These are phyloP conservation scores for Tirmania nivea DNA, from an alignment of 495 filamentous ascomycete genomes.

Conservation along the genomic window DNA sequence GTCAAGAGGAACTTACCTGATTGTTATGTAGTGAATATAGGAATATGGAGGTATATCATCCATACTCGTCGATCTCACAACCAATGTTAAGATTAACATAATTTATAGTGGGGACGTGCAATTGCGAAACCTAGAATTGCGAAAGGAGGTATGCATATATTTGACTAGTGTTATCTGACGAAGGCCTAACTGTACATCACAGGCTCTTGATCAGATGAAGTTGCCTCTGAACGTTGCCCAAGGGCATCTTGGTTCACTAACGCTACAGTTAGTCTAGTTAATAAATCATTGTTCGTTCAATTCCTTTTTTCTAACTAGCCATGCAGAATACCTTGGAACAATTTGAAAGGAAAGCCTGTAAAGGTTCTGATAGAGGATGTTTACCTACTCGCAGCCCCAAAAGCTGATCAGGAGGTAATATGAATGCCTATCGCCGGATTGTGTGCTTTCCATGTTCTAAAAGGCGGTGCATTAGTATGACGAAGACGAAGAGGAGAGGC, in stretches of 20 bases:
- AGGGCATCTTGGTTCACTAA: conserved; percentile 78
- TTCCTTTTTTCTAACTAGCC: no score
- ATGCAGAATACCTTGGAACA: conserved; percentile 77
- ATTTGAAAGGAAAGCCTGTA: conserved; percentile 79
- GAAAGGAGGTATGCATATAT: conserved; percentile 34
- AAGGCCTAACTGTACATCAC: conserved; percentile 2
- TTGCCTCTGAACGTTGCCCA: conserved; percentile 90
- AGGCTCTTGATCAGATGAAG: conserved; percentile 81
- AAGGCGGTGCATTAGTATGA: conserved; percentile 33
- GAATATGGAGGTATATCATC: conserved; percentile 52
- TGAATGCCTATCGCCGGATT: not conserved
- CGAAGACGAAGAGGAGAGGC: conserved; percentile 66
- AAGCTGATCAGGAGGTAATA: conserved; percentile 53
- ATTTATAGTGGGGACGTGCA: conserved; percentile 59
- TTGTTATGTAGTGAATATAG: conserved; percentile 48
- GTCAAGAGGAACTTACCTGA: not conserved
- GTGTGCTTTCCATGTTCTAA: no score
- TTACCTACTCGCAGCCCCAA: conserved; percentile 77
- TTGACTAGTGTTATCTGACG: no score
- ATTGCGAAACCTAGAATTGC: conserved; percentile 72
- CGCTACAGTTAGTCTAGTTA: conserved; percentile 26
- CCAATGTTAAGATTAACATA: no score
- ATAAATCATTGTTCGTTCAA: not conserved
- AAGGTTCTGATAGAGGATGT: conserved; percentile 93
- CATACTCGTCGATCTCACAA: no score